A percentile compares a stretch with the other conserved stretches of the same genome.
phyloP scores from a whole-genome alignment of 129 eudicot genomes.

The Daucus carota region DNA sequence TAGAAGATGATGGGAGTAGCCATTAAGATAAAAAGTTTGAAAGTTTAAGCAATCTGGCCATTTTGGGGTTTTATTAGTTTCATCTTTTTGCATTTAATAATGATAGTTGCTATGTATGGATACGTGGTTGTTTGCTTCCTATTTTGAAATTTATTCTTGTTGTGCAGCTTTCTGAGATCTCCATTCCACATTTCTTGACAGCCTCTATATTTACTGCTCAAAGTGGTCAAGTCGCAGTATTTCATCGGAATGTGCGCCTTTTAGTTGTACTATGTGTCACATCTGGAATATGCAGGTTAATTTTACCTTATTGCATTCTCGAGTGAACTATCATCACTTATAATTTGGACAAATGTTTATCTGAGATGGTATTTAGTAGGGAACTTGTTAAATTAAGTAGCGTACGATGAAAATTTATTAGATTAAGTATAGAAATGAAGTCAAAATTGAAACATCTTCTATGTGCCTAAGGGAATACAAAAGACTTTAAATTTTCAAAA shows the following conservation, averaged over 20 bases:
- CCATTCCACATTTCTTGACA: conserved; percentile 93
- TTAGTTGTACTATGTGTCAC: conserved; percentile 57
- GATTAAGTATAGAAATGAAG: background rate
- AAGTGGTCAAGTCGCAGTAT: conserved; percentile 58
- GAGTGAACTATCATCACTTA: conserved; percentile 1
- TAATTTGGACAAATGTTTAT: background rate
- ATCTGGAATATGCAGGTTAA: conserved; percentile 92
- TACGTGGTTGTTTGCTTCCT: conserved; percentile 6
- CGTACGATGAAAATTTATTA: background rate
- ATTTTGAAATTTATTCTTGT: conserved; percentile 21
- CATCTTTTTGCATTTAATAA: background rate
- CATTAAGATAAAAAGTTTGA: background rate
- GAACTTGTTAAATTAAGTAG: background rate
- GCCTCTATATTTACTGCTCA: conserved; percentile 97
- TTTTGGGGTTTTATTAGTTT: background rate
- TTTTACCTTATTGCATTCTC: conserved; percentile 60
- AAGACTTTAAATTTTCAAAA: background rate
- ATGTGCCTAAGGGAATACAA: background rate
- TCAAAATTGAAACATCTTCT: background rate
- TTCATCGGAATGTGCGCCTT: conserved; percentile 61
- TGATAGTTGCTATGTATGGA: background rate
- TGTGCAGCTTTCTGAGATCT: conserved; percentile 81
- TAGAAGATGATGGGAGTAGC: background rate
- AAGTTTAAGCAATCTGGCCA: background rate
- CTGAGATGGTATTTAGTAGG: background rate